A percentile compares a stretch with the other conserved stretches of the same genome.
Evolutionary conservation across 345 rosid species (phyloP).

Genomic region (rapeseed (Brassica napus)): DNA sequence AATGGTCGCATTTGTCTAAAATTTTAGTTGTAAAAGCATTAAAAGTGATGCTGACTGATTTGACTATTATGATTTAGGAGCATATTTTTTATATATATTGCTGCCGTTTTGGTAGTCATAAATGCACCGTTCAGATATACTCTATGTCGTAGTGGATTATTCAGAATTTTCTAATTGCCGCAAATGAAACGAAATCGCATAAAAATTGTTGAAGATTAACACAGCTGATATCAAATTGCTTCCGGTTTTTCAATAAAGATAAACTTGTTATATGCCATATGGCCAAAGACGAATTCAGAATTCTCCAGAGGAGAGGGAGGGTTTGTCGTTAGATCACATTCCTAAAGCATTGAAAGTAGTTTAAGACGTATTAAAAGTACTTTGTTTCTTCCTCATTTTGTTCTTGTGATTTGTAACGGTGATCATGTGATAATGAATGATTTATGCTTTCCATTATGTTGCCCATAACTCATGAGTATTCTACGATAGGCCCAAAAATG

Average conservation of each 20-base stretch:
- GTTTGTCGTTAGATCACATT: background rate
- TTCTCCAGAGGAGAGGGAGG: no score
- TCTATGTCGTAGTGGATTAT: background rate
- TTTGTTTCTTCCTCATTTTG: background rate
- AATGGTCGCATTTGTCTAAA: background rate
- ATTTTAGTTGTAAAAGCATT: background rate
- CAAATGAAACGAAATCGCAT: background rate
- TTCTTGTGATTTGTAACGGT: background rate
- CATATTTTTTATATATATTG: background rate
- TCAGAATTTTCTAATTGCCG: background rate
- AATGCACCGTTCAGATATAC: background rate
- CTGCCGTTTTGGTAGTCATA: background rate
- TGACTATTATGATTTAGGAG: background rate
- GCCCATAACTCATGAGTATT: background rate
- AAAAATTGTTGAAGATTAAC: no score
- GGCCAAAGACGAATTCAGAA: background rate
- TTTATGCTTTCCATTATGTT: background rate
- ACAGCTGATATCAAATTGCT: no score
- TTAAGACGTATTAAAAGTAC: background rate
- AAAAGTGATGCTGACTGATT: background rate
- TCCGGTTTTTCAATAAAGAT: no score
- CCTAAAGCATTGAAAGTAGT: background rate
- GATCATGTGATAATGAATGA: background rate
- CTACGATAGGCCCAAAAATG: no score
- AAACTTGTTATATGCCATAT: background rate